Conservation (phyloP, 169 alveolate species). For the Plasmodium ovale region DNA sequence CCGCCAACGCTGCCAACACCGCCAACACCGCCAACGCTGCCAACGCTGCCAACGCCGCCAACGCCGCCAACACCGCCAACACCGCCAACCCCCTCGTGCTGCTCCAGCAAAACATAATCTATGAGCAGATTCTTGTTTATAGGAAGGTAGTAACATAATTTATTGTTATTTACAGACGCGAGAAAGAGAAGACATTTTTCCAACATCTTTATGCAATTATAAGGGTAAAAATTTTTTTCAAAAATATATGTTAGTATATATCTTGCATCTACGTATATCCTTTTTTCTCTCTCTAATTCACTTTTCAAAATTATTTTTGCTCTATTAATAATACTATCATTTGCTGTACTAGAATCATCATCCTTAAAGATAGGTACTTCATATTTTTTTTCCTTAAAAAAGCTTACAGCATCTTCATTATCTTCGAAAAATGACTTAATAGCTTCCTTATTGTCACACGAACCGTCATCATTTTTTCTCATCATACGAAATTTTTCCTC, state of each 20-base stretch:
- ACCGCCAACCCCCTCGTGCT: constrained; percentile 13
- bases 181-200: constrained; percentile 63
- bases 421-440: constrained; percentile 67
- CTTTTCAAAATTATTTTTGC: constrained; percentile 64
- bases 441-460: constrained; percentile 50
- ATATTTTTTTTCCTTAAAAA: constrained; percentile 59
- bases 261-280: constrained; percentile 33
- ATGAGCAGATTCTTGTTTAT: constrained; percentile 59
- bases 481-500: constrained; percentile 26
- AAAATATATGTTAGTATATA: constrained; percentile 47
- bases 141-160: constrained; percentile 68
- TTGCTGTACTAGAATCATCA: neutral
- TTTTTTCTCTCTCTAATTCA: constrained; percentile 35
- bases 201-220: constrained; percentile 60
- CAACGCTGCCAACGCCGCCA: neutral
- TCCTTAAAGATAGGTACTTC: constrained; percentile 14
- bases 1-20: neutral
- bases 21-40: too few species aligned
- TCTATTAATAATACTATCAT: constrained; percentile 52
- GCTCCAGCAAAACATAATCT: constrained; percentile 69
- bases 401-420: constrained; percentile 47
- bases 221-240: constrained; percentile 62
- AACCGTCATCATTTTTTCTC: constrained; percentile 34
- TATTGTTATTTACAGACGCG: constrained; percentile 69
- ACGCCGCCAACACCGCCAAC: neutral